phyloP scores from a whole-genome alignment of 2,329 filamentous ascomycete genomes.

The Venturia asperata region DNA sequence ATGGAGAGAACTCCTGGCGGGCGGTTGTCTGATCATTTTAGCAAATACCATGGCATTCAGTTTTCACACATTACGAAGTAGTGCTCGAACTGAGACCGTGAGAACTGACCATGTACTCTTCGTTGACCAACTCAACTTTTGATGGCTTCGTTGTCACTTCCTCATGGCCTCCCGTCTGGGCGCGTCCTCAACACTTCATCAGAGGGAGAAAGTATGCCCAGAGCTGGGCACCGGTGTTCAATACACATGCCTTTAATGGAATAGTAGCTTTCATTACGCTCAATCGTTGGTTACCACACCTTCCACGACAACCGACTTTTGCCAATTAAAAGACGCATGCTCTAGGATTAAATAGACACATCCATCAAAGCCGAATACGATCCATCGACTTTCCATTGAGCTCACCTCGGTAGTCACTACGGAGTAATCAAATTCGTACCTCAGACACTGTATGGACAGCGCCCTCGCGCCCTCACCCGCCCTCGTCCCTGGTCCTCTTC shows the following conservation, averaged over 20 bases:
- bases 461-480: not conserved
- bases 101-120: too few relatives aligned
- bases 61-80: not conserved
- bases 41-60: not conserved
- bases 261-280: too few relatives aligned
- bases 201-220: too few relatives aligned
- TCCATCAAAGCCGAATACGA: not conserved
- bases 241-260: too few relatives aligned
- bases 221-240: too few relatives aligned
- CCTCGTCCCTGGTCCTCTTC: not conserved
- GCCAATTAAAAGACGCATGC: not conserved
- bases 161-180: not conserved
- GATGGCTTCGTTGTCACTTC: not conserved
- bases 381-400: not conserved
- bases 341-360: not conserved
- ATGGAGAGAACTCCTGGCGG: not conserved
- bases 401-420: not conserved
- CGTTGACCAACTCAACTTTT: too few relatives aligned
- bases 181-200: too few relatives aligned
- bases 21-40: slow-evolving; percentile 7
- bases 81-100: too few relatives aligned
- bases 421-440: not conserved
- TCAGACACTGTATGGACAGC: not conserved
- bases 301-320: not conserved
- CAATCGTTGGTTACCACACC: too few relatives aligned